Evolutionary conservation across 345 rosid species (phyloP).

Genomic region (Gossypium australe): DNA sequence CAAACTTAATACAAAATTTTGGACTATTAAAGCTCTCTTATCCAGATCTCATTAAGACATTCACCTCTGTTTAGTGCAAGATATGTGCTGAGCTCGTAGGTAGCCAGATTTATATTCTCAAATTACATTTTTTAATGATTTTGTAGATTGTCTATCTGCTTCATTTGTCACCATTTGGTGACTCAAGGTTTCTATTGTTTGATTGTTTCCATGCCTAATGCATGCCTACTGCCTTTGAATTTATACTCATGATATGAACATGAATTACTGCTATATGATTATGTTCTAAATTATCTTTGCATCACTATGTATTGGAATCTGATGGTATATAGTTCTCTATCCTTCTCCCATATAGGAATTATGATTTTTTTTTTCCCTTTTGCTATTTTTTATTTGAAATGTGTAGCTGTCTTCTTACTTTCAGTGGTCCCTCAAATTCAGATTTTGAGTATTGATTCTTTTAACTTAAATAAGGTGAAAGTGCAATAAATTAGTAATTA

Average conservation of each 20-base stretch:
- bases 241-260: not conserved
- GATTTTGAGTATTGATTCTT: not conserved
- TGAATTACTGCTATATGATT: not conserved
- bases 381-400: not conserved
- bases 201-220: not conserved
- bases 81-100: not conserved
- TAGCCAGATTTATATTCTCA: conserved; percentile 5
- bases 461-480: not conserved
- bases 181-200: conserved; percentile 2
- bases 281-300: not conserved
- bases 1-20: not conserved
- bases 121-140: not conserved
- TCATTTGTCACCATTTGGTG: not conserved
- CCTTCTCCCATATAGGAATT: not conserved
- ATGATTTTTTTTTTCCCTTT: not conserved
- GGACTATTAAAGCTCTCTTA: not conserved
- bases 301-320: not conserved
- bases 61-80: conserved; percentile 9
- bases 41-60: not conserved
- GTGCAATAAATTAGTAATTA: not conserved
- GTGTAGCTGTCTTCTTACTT: not conserved
- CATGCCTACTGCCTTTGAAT: not conserved
- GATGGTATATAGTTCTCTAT: not conserved
- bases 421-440: not conserved
- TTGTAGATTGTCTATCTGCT: not conserved